Evolutionary conservation across 441 rosid genomes (phyloP), one percentile per base, ranked within the genome.

Genomic region (Mallotus repandus): DNA sequence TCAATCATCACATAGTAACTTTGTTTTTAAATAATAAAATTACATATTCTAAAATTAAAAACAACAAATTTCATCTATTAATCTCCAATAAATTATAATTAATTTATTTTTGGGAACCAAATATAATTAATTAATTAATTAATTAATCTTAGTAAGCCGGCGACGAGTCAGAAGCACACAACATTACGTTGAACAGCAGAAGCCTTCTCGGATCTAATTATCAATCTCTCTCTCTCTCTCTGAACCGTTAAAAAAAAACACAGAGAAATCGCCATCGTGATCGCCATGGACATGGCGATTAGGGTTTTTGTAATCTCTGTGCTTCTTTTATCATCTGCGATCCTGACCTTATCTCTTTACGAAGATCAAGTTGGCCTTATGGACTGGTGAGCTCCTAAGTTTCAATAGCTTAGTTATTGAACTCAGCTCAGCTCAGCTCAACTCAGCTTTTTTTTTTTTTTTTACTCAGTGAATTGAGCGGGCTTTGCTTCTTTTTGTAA

Each of bases 351-450:
- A 25, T 89, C 98, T 48, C 93, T 96, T 55, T 94, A 84, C 72
- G 99, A 92, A 83, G 99, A 96, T 85, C 99, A 96, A 89, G 98
- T 86, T 54, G 98, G 99, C 68, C 97, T 96, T 84, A 84, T 87
- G 89, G 99, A 96, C 79, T 96, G 99, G 99, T 92, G 80, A 74
- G 50, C 74, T 63, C 57, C 41, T 38, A 18, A 63, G 43, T 41
- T 59, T 63, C 60, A 43, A 9, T 43, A 43, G 46, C 38, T n/a
- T 38, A 38, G 7, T 7, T 3, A 38, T 38, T 38, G 41, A 38
- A 38, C 41, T 38, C 6, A 38, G 5, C 7, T 4, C 6, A 0
- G 1, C 41, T 38, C 32, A 29, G 32, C 29, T 25, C 29, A 25
- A 25, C 29, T 25, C 29, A 25, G 29, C n/a, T 35, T 35, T 35